Base-by-base conservation (phyloP, 1,284 basidiomycete genomes). In the Moesziomyces antarcticus region DNA sequence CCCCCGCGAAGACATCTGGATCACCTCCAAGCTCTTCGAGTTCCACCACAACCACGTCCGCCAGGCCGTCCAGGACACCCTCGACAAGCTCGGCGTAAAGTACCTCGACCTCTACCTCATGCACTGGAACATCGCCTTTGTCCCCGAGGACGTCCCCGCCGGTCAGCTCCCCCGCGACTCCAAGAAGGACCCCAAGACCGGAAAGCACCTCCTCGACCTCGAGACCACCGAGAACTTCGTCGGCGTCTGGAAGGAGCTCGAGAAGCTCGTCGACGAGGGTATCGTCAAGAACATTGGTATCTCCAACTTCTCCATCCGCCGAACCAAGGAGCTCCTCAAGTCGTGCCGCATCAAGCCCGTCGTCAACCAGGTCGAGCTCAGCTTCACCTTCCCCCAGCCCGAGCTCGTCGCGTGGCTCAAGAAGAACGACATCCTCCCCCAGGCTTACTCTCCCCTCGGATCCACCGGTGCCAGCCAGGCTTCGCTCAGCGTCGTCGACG, bases 21-120 rank as follows among this genome's bases (percentile, higher is more conserved):
- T 95, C 62, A 92, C 93, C 7, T 91, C 90, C 62, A 93, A 95
- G 85, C 87, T 94, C 45, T 93, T 91, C 89, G 86, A 88, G 52
- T 71, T 71, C 91, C 90, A 86, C 88, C 90, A 72, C 65, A 69
- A 62, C 68, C 71, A 78, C 65, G 71, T 73, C 14, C 71, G 71
- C 41, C 71, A 73, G 21, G 91, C 92, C n/a, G 22, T 91, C 91
- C 18, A 91, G 81, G 90, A 91, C 81, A 92, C 92, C 21, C 87
- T 94, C 58, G 86, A 88, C 78, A 88, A 89, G 79, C 89, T 95
- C 47, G 89, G 89, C 59, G 89, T 90, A 3, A 87, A 88, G 48
- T 93, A 94, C 85, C 87, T 94, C 62, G 91, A 94, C 84, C 87
- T 94, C 56, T 92, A 90, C 84, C 87, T 94, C 56, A 90, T 93